Conservation (phyloP, 139 green algal species). For the Chlorella sp. region DNA sequence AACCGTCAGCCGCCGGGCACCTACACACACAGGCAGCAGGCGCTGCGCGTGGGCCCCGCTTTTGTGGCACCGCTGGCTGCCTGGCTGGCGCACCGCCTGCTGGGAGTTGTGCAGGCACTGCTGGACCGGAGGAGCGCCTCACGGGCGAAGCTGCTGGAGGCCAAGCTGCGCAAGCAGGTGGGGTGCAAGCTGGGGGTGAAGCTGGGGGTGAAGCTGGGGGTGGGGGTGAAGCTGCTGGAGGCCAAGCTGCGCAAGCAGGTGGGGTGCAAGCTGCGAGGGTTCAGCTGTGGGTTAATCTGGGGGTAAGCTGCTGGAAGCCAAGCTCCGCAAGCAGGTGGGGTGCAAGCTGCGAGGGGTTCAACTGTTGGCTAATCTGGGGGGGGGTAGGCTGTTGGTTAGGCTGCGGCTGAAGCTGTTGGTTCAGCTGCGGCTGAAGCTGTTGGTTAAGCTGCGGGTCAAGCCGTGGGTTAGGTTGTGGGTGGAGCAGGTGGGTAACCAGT, state of each 20-base stretch:
- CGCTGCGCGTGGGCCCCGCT: neutral
- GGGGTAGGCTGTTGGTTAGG: neutral
- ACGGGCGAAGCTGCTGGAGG: slow-evolving; percentile 5
- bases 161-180: slow-evolving; percentile 36
- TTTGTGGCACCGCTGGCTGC: neutral
- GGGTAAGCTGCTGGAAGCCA: slow-evolving; percentile 14
- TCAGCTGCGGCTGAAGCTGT: too few species aligned
- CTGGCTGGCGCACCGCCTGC: slow-evolving; percentile 10
- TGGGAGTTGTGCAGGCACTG: neutral
- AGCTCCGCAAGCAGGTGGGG: slow-evolving; percentile 31
- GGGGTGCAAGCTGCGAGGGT: neutral
- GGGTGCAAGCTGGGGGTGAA: neutral
- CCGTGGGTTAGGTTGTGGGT: too few species aligned
- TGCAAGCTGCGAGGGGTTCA: neutral
- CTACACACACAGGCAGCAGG: neutral
- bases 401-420: too few species aligned
- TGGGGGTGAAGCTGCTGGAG: slow-evolving; percentile 8
- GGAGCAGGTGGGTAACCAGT: too few species aligned
- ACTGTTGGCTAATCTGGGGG: neutral
- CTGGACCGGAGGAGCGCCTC: neutral
- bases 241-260: slow-evolving; percentile 35
- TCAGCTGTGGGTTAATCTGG: neutral
- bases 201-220: neutral
- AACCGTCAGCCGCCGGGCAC: neutral
- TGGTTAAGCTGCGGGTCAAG: too few species aligned